These are phyloP conservation scores for Citrus sp. DNA, from an alignment of 345 rosid genomes.

Conservation along the genomic window DNA sequence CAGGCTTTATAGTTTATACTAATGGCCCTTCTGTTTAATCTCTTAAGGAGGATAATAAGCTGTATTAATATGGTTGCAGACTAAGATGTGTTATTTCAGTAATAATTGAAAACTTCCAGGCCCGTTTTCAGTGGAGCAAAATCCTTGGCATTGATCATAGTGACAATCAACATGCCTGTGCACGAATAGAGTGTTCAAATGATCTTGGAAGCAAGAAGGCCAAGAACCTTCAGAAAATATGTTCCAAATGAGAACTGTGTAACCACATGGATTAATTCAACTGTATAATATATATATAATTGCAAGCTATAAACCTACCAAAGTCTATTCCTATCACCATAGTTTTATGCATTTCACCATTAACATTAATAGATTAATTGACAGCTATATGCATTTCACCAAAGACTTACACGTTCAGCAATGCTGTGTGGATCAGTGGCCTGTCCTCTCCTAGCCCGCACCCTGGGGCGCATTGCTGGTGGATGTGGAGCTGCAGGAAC, in stretches of 20 bases:
- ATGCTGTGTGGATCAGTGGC: conserved; percentile 99
- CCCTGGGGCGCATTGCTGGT: conserved; percentile 93
- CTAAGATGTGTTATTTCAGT: background rate
- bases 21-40: too few species aligned
- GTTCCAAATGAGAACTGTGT: background rate
- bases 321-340: background rate
- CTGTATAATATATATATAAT: background rate
- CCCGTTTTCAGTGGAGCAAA: background rate
- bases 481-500: conserved; percentile 80
- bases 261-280: background rate
- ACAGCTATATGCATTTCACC: background rate
- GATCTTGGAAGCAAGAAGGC: background rate
- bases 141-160: background rate
- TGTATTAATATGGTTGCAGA: background rate
- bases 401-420: conserved; percentile 78
- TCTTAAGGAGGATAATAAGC: too few species aligned
- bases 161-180: background rate
- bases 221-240: background rate
- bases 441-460: conserved; percentile 98
- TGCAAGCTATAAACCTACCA: background rate
- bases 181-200: background rate
- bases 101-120: background rate
- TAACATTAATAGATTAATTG: background rate
- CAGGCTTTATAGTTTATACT: background rate
- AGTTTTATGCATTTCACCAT: background rate